Conservation (phyloP, 2,329 filamentous ascomycete genomes). For the Aspergillus sp. region DNA sequence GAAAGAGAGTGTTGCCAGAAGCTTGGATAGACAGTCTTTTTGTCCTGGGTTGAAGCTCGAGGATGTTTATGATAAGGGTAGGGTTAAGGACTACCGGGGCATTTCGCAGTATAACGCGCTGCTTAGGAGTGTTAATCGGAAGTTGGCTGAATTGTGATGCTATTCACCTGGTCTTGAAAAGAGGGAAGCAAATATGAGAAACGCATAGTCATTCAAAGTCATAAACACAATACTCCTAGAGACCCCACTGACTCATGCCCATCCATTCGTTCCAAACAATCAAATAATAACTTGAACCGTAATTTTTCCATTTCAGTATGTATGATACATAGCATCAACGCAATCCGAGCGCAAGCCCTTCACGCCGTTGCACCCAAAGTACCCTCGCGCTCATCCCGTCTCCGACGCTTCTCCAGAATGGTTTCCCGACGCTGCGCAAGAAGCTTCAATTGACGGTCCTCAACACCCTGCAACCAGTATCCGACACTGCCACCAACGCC, state of each 20-base stretch:
- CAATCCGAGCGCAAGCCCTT: conserved; percentile 4
- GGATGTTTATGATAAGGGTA: conserved; percentile 4
- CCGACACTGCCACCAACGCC: conserved; percentile 83
- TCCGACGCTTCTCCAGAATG: conserved; percentile 81
- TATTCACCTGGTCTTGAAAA: no score
- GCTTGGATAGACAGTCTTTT: conserved; percentile 6
- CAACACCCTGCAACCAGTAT: conserved; percentile 91
- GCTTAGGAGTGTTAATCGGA: conserved; percentile 1
- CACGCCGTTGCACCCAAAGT: conserved; percentile 31
- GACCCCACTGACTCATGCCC: no score
- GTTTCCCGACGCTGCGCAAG: conserved; percentile 69
- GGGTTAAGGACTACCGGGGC: not conserved
- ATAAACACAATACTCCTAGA: not conserved
- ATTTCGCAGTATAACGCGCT: not conserved
- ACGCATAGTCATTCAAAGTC: not conserved
- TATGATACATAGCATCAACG: not conserved
- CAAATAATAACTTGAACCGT: not conserved
- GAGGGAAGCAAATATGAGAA: no score
- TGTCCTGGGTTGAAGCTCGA: conserved; percentile 2
- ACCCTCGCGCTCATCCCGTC: conserved; percentile 56
- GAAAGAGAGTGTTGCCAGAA: conserved; percentile 5
- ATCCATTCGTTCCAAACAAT: not conserved
- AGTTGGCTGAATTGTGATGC: not conserved
- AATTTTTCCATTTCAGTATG: not conserved
- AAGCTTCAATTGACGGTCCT: conserved; percentile 69